Conservation (phyloP, 495 filamentous ascomycete genomes). For the Talaromyces adpressus region DNA sequence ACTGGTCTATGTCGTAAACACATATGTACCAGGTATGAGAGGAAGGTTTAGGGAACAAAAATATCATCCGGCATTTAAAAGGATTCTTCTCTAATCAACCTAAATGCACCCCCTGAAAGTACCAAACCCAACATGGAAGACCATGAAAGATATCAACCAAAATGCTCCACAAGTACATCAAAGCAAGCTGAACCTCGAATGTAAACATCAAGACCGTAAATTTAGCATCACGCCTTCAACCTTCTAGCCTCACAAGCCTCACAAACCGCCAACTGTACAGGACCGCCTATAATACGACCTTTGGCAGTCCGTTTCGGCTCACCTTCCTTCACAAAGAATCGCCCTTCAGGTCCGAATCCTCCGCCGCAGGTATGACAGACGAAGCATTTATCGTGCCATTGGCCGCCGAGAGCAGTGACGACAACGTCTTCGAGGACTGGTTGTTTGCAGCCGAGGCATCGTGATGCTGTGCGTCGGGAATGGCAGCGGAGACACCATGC, state of each 20-base stretch:
- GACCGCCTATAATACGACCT: slow-evolving; percentile 40
- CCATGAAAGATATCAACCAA: neutral
- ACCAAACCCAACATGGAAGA: neutral
- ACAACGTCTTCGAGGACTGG: slow-evolving; percentile 84
- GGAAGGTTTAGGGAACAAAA: neutral
- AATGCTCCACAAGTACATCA: neutral
- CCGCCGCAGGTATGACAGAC: slow-evolving; percentile 64
- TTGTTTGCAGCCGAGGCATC: slow-evolving; percentile 77
- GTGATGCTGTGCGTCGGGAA: slow-evolving; percentile 78
- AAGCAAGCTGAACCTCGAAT: neutral
- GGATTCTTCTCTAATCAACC: neutral
- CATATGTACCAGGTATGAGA: neutral
- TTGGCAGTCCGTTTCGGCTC: slow-evolving; percentile 45
- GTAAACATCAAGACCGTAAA: neutral
- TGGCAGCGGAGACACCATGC: slow-evolving; percentile 96
- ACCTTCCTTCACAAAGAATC: slow-evolving; percentile 56
- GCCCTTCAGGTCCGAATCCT: slow-evolving; percentile 51
- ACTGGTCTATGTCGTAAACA: slow-evolving; percentile 39
- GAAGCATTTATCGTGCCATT: slow-evolving; percentile 95
- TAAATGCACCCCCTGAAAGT: neutral
- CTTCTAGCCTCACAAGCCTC: slow-evolving; percentile 57
- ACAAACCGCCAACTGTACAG: slow-evolving; percentile 50
- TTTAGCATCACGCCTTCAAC: slow-evolving; percentile 41
- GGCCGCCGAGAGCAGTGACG: slow-evolving; percentile 75
- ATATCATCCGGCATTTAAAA: neutral